phyloP scores from a whole-genome alignment of 305 asterid species.

The Vinca major region DNA sequence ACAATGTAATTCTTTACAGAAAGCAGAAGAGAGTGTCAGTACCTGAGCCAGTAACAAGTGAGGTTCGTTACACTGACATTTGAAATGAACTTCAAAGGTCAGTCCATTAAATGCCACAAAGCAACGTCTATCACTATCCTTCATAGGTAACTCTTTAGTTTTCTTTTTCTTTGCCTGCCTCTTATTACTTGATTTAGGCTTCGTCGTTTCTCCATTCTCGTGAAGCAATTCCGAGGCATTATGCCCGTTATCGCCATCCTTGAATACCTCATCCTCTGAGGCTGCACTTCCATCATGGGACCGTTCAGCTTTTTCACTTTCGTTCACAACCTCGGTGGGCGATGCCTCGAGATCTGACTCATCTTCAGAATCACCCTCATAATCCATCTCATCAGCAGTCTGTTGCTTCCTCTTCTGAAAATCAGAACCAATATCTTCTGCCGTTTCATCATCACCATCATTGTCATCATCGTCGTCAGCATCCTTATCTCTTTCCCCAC shows the following conservation, averaged over 20 bases:
- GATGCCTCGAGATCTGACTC: slow-evolving; percentile 33
- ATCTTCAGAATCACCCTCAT: slow-evolving; percentile 52
- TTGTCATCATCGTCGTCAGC: slow-evolving; percentile 38
- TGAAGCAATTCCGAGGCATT: slow-evolving; percentile 10
- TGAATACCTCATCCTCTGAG: slow-evolving; percentile 29
- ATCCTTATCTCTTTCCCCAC: slow-evolving; percentile 23
- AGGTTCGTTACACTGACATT: slow-evolving; percentile 46
- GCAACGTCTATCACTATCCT: slow-evolving; percentile 29
- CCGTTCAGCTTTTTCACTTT: slow-evolving; percentile 8
- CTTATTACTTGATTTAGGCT: slow-evolving; percentile 26
- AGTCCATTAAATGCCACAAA: slow-evolving; percentile 33
- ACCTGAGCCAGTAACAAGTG: slow-evolving; percentile 89
- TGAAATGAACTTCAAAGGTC: slow-evolving; percentile 49
- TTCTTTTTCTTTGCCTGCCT: slow-evolving; percentile 19
- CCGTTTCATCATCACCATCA: slow-evolving; percentile 18
- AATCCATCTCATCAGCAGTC: slow-evolving; percentile 71
- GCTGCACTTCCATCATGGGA: slow-evolving; percentile 28
- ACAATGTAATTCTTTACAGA: not conserved
- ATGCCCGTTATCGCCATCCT: slow-evolving; percentile 9
- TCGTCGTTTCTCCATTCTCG: slow-evolving; percentile 24
- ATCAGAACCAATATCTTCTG: slow-evolving; percentile 70
- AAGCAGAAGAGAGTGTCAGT: slow-evolving; percentile 9
- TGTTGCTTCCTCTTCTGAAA: slow-evolving; percentile 58
- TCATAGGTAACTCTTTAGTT: slow-evolving; percentile 3
- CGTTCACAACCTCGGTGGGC: slow-evolving; percentile 22